A percentile compares a stretch with the other conserved stretches of the same genome.
phyloP scores from a whole-genome alignment of 2,329 filamentous ascomycete genomes.

The Pseudogymnoascus sp. region DNA sequence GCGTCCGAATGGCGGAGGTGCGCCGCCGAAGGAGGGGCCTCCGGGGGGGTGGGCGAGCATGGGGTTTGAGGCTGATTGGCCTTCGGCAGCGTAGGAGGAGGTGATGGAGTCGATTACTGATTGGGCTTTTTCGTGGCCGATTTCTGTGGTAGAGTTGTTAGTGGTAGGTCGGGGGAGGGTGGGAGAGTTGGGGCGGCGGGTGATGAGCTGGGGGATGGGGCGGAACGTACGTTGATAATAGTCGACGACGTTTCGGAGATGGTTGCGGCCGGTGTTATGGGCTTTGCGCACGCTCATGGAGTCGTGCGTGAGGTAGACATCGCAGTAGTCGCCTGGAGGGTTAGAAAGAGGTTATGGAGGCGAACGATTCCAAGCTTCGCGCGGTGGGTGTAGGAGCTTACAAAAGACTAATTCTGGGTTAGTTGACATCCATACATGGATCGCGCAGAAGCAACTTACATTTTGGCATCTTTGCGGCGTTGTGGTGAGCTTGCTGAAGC shows the following conservation, averaged over 20 bases:
- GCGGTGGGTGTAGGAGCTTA: slow-evolving; percentile 18
- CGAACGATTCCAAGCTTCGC: slow-evolving; percentile 10
- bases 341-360: slow-evolving; percentile 6
- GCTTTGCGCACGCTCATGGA: slow-evolving; percentile 99
- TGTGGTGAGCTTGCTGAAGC: neutral
- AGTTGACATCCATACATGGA: neutral
- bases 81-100: slow-evolving; percentile 87
- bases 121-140: slow-evolving; percentile 96
- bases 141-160: slow-evolving; percentile 48
- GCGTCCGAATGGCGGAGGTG: slow-evolving; percentile 43
- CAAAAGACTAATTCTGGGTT: slow-evolving; percentile 24
- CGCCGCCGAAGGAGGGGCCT: slow-evolving; percentile 31
- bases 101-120: slow-evolving; percentile 98
- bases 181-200: neutral
- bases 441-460: slow-evolving; percentile 49
- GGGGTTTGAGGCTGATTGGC: slow-evolving; percentile 76
- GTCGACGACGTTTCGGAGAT: slow-evolving; percentile 92
- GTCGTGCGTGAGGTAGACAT: slow-evolving; percentile 99
- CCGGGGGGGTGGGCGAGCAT: slow-evolving; percentile 62
- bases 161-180: neutral
- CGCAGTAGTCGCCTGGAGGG: slow-evolving; percentile 78
- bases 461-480: slow-evolving; percentile 63
- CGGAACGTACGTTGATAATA: slow-evolving; percentile 78
- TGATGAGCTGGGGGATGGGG: too few relatives aligned
- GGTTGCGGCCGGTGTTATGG: slow-evolving; percentile 93